phyloP scores from a whole-genome alignment of 768 basidiomycete genomes.

The Tylopilus plumbeoviolaceoides region DNA sequence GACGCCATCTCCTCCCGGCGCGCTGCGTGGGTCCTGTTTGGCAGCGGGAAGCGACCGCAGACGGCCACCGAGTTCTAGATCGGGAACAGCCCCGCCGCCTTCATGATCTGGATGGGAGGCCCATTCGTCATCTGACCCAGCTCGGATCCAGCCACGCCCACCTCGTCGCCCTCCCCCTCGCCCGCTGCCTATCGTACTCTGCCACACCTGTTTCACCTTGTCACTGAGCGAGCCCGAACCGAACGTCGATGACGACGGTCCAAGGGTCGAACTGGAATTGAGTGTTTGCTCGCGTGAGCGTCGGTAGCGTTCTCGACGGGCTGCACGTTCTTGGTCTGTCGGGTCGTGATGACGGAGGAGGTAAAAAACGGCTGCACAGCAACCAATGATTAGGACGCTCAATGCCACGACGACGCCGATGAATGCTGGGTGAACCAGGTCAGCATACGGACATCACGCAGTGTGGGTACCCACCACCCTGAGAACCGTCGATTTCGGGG shows the following conservation, averaged over 20 bases:
- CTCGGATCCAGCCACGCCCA: constrained; percentile 48
- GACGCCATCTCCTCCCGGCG: background rate
- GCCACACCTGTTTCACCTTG: constrained; percentile 28
- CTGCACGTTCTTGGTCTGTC: constrained; percentile 36
- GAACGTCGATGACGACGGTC: constrained; percentile 11
- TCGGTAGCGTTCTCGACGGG: constrained; percentile 30
- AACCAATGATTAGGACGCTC: constrained; percentile 47
- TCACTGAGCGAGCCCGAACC: constrained; percentile 21
- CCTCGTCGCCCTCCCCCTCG: constrained; percentile 19
- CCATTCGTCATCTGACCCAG: constrained; percentile 49
- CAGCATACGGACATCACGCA: background rate
- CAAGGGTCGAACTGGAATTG: constrained; percentile 8
- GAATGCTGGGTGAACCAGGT: constrained; percentile 40
- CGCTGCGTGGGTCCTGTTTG: background rate
- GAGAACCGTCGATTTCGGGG: constrained; percentile 49
- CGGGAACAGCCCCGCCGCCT: background rate
- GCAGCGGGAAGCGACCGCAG: constrained; percentile 1
- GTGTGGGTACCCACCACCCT: constrained; percentile 36
- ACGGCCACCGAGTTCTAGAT: background rate
- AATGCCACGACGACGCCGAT: constrained; percentile 57
- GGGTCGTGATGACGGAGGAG: constrained; percentile 51
- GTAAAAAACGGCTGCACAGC: constrained; percentile 51
- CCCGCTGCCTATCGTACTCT: constrained; percentile 7
- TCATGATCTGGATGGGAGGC: constrained; percentile 31
- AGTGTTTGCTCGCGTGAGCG: constrained; percentile 24